Evolutionary conservation across 192 early-diverging fungal genomes (phyloP), one percentile per base, ranked within the genome.

Genomic region (Thoreauomyces humboldtii): DNA sequence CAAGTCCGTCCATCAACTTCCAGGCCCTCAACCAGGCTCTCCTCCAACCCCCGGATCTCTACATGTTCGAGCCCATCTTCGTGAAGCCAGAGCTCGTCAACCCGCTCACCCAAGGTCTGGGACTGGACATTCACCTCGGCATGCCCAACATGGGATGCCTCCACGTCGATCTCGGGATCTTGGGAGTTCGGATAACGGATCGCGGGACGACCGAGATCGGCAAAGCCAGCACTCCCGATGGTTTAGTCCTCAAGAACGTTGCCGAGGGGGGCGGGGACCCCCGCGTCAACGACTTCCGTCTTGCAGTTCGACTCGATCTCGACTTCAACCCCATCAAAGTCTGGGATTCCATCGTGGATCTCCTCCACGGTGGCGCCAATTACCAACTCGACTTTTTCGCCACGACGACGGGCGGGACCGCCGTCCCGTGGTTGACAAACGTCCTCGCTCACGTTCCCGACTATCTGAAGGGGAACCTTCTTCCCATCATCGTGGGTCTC

Each of bases 81-180:
- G 6, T 65, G 29, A 9, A 38, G 21, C 63, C 63, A 15, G 59
- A 60, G 35, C 37, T 65, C 7, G n/a, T 65, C 53, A 65, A 65
- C 41, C 63, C 63, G 15, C 42, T 65, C 21, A 65, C 51, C 7
- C 14, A 65, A 2, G 63, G 63, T 2, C 53, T 65, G 6, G 63
- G 63, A 0, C 42, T 65, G 19, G 32, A 38, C 2, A 57, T 65
- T 54, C 27, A 41, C 31, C 9, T 65, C 21, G 33, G 53, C 22
- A 60, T 65, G 15, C 54, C 63, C 7, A 65, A 65, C 41, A 24
- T 22, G 29, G 63, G 63, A 12, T 54, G 54, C 21, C 38, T 65
- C 5, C 28, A 35, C 42, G 37, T 65, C 37, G 41, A 65, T 37
- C 63, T 65, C 14, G 63, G 63, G 17, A n/a, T 35, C 19, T 12